Base-by-base conservation (phyloP, 1,284 basidiomycete species). In the Rhodotorula sp. region DNA sequence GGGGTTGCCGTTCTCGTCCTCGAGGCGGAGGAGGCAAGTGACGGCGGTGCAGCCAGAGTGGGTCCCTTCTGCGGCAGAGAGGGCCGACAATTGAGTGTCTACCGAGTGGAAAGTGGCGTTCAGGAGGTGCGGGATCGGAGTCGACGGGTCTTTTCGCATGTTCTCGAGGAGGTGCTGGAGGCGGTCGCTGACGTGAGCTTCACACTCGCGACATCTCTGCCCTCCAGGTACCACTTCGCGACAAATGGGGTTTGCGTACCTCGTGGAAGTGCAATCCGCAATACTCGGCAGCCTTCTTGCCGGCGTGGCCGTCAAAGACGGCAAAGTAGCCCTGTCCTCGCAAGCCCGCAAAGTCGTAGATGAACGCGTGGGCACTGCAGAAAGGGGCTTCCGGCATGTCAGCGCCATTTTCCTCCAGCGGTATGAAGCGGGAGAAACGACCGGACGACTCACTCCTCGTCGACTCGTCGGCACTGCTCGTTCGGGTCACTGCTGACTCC, bases 281-380 rank as follows among this genome's bases (percentile, higher is more conserved):
- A 95, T 95, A 99, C 80, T 99, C 97, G 23, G 97, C 97, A 38
- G 95, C 93, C 79, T 97, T 92, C 80, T 97, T 98, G 31, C 97
- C 97, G 0, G 97, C 97, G 80, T 99, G 97, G 3, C 97, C 97
- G 78, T 99, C 97, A 79, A 99, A 99, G 60, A 99, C 89, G 15
- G 94, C 94, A 80, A 97, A 98, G 84, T 97, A 98, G 12, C 93
- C 95, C 81, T 99, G 97, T 0, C 97, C 95, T 60, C 89, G 87
- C 21, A 99, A 85, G 48, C 89, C 87, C 31, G 89, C 93, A 81
- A 92, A 99, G 80, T 97, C 93, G 75, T 95, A 90, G 64, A 98
- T 87, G 79, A 97, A 97, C 43, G 93, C 92, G 81, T 99, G 95
- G 0, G 95, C 88, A 80, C 75, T 76, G 64, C 21, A 12, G 7